These are phyloP conservation scores for Digitaria exilis DNA, from an alignment of 202 grass and related monocot genomes.

Conservation along the genomic window DNA sequence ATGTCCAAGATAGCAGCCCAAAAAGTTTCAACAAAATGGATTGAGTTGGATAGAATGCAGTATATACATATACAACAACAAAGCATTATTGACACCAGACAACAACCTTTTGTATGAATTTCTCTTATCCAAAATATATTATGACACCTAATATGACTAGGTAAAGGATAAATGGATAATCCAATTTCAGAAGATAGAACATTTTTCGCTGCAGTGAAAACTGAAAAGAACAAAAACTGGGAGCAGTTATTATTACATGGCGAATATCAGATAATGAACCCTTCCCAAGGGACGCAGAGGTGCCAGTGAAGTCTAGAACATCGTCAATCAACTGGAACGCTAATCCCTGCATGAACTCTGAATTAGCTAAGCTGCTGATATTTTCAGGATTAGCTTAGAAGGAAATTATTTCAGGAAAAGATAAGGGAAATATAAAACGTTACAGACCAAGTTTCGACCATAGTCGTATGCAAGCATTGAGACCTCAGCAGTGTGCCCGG, in stretches of 20 bases:
- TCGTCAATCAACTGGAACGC: slow-evolving; percentile 97
- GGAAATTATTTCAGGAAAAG: neutral
- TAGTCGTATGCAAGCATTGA: slow-evolving; percentile 88
- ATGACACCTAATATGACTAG: neutral
- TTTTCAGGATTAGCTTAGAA: slow-evolving; percentile 20
- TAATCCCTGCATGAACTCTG: slow-evolving; percentile 63
- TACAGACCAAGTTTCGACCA: slow-evolving; percentile 87
- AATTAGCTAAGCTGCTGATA: slow-evolving; percentile 31
- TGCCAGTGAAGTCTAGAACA: slow-evolving; percentile 96
- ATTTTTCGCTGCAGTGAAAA: neutral
- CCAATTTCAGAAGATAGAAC: slow-evolving; percentile 26
- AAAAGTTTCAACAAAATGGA: neutral
- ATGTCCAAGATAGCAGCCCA: neutral
- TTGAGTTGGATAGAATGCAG: neutral
- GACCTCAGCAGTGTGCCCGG: slow-evolving; percentile 90
- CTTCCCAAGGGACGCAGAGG: slow-evolving; percentile 88
- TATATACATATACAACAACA: neutral
- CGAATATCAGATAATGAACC: slow-evolving; percentile 89
- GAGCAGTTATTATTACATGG: slow-evolving; percentile 65
- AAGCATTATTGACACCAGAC: neutral
- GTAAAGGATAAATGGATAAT: slow-evolving; percentile 1
- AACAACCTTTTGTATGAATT: slow-evolving; percentile 4
- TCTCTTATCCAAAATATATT: neutral
- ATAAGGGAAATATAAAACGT: neutral
- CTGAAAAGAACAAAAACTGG: neutral